These are phyloP conservation scores for Grosmannia penicillata DNA, from an alignment of 2,329 filamentous ascomycete species.

Conservation along the genomic window DNA sequence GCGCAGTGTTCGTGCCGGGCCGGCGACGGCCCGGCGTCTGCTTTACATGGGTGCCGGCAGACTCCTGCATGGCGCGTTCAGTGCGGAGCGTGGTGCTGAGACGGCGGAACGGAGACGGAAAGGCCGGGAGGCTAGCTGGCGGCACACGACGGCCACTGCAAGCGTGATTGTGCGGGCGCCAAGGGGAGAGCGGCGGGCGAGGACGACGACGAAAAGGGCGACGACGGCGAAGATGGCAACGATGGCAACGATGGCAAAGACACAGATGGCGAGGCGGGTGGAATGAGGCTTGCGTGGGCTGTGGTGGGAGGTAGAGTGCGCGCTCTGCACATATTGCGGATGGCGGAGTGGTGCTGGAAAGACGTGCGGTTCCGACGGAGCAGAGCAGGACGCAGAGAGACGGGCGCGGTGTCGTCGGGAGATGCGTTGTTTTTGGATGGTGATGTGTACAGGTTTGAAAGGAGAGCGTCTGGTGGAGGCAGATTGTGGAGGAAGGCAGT, in stretches of 20 bases:
- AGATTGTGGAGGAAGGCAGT: background rate
- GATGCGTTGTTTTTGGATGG: background rate
- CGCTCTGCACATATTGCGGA: conserved; percentile 14
- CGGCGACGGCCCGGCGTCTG: conserved; percentile 26
- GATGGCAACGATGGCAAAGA: background rate
- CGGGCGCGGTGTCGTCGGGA: background rate
- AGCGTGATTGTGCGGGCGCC: too few relatives aligned
- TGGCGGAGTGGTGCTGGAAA: background rate
- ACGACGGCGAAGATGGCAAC: background rate
- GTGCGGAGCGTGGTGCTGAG: background rate
- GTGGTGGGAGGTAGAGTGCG: conserved; percentile 8
- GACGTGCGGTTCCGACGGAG: background rate
- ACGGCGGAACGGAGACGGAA: background rate
- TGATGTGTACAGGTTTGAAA: background rate
- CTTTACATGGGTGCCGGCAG: conserved; percentile 9
- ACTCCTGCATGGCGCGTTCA: conserved; percentile 19
- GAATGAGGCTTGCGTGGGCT: conserved; percentile 3
- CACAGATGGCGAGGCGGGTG: background rate
- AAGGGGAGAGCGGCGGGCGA: background rate
- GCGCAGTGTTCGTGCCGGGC: conserved; percentile 22
- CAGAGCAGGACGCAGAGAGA: background rate
- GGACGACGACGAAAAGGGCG: background rate
- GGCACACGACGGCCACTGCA: too few relatives aligned
- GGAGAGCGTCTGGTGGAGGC: background rate
- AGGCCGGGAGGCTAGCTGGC: background rate